Conservation (phyloP, 306 rosid genomes). For the Abrus pulchellus region DNA sequence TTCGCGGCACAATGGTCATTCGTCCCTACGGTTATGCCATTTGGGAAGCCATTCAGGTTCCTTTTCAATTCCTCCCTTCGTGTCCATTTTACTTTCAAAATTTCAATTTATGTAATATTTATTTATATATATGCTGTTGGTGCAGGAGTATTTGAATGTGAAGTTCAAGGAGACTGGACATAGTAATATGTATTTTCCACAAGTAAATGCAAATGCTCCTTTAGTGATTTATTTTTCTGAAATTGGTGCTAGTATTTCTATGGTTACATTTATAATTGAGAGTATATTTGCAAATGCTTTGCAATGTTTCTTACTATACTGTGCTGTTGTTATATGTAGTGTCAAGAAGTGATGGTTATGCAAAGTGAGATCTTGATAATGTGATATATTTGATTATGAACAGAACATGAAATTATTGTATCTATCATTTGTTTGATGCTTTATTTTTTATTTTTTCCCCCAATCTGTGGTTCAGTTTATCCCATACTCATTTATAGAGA, state of each 20-base stretch:
- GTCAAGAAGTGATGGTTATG: neutral
- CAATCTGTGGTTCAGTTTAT: conserved; percentile 73
- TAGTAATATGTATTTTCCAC: conserved; percentile 96
- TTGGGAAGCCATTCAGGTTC: conserved; percentile 98
- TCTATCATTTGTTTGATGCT: conserved; percentile 33
- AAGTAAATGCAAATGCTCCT: conserved; percentile 57
- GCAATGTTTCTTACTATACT: neutral
- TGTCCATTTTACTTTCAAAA: neutral
- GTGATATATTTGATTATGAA: neutral
- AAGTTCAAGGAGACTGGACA: conserved; percentile 98
- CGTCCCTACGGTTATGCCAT: conserved; percentile 97
- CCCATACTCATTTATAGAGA: conserved; percentile 94
- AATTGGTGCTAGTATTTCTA: neutral
- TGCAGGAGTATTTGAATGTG: conserved; percentile 86
- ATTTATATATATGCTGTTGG: neutral
- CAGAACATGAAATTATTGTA: neutral
- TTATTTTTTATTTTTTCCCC: neutral
- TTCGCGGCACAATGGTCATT: conserved; percentile 98
- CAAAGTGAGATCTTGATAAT: conserved; percentile 32
- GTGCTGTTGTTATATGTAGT: neutral
- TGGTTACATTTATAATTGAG: neutral
- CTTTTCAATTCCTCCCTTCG: neutral
- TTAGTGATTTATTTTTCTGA: neutral
- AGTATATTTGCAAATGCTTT: neutral
- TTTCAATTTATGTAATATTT: neutral